phyloP scores from a whole-genome alignment of 768 basidiomycete genomes.

The Lactifluus echinatus region DNA sequence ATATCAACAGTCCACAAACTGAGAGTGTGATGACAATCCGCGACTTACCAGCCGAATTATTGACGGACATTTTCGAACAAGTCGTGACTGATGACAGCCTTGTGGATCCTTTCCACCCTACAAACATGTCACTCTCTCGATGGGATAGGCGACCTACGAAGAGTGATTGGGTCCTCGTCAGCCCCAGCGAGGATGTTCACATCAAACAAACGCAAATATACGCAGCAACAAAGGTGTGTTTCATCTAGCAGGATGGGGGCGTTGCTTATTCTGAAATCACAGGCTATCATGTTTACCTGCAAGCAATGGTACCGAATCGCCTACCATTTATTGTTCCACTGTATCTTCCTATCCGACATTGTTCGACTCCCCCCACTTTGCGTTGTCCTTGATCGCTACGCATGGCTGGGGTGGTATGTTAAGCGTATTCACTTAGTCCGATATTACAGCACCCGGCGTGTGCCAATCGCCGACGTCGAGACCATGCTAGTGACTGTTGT shows the following conservation, averaged over 20 bases:
- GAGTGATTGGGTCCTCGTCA: constrained; percentile 48
- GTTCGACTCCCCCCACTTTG: constrained; percentile 45
- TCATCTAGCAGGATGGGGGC: background rate
- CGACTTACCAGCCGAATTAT: constrained; percentile 59
- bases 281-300: constrained; percentile 67
- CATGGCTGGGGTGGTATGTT: constrained; percentile 61
- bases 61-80: constrained; percentile 60
- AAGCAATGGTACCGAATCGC: constrained; percentile 53
- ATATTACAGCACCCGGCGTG: constrained; percentile 34
- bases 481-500: constrained; percentile 50
- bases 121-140: constrained; percentile 50
- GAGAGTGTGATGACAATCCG: constrained; percentile 10
- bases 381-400: constrained; percentile 41
- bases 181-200: constrained; percentile 51
- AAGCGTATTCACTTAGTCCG: constrained; percentile 61
- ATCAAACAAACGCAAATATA: constrained; percentile 53
- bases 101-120: constrained; percentile 52
- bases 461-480: constrained; percentile 42
- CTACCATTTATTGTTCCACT: constrained; percentile 59
- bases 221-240: constrained; percentile 54
- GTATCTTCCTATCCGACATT: constrained; percentile 58
- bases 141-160: constrained; percentile 47
- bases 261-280: background rate
- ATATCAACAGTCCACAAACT: background rate
- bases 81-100: constrained; percentile 66